phyloP scores from a whole-genome alignment of 495 filamentous ascomycete genomes.

The Neurospora cerealis region DNA sequence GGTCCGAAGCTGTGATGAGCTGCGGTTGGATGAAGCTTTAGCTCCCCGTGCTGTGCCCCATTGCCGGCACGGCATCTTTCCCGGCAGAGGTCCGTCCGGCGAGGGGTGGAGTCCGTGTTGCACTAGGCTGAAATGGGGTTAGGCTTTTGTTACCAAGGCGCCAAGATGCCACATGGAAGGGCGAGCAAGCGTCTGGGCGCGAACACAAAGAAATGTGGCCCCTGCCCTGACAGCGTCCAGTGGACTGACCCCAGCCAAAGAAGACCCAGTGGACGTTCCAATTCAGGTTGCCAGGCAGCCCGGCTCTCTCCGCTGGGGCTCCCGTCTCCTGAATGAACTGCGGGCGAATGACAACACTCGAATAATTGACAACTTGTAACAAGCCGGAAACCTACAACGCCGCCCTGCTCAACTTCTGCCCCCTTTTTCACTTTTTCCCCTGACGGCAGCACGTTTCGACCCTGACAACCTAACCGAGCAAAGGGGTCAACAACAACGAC shows the following conservation, averaged over 20 bases:
- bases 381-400: neutral
- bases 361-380: slow-evolving; percentile 5
- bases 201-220: slow-evolving; percentile 17
- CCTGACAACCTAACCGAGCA: neutral
- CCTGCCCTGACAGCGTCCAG: neutral
- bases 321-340: slow-evolving; percentile 15
- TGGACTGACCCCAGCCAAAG: neutral
- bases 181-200: slow-evolving; percentile 6
- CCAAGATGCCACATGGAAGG: slow-evolving; percentile 23
- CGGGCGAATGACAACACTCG: slow-evolving; percentile 2
- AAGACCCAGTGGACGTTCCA: neutral
- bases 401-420: neutral
- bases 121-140: slow-evolving; percentile 2
- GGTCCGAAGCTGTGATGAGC: neutral
- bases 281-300: neutral
- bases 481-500: neutral
- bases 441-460: neutral
- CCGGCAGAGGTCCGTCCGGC: slow-evolving; percentile 7
- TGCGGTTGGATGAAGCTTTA: slow-evolving; percentile 1
- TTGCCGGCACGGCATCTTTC: slow-evolving; percentile 18
- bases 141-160: slow-evolving; percentile 4
- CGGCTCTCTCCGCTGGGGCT: neutral
- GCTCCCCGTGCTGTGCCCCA: neutral
- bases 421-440: neutral
- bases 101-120: slow-evolving; percentile 2